Percentiles rank a stretch among this genome's conserved stretches.
These are phyloP conservation scores for Hyphopichia homilentoma DNA, from an alignment of 805 yeast species.

Conservation along the genomic window DNA sequence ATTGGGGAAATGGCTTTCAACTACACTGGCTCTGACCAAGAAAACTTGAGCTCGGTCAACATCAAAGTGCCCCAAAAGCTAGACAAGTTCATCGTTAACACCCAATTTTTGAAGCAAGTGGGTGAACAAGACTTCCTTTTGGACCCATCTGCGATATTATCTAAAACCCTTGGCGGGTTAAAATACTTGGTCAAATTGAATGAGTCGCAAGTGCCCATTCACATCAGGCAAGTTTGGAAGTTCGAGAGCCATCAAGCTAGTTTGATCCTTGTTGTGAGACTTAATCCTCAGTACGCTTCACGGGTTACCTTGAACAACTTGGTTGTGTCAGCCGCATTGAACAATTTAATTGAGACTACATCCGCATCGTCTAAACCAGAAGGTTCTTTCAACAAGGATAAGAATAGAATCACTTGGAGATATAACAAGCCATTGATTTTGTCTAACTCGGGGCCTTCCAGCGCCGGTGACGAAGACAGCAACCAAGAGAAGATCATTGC, in stretches of 20 bases:
- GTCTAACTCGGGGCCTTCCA: constrained; percentile 17
- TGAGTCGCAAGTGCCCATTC: constrained; percentile 54
- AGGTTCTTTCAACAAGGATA: constrained; percentile 86
- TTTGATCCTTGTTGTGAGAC: constrained; percentile 67
- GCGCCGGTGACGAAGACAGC: constrained; percentile 1
- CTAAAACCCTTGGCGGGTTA: constrained; percentile 74
- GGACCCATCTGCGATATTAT: constrained; percentile 48
- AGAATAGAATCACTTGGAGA: constrained; percentile 84
- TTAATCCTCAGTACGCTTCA: constrained; percentile 44
- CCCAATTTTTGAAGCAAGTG: constrained; percentile 26
- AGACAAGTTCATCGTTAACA: constrained; percentile 45
- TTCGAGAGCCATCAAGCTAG: constrained; percentile 82
- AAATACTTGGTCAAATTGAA: constrained; percentile 61
- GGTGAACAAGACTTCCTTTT: constrained; percentile 35
- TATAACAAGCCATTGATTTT: constrained; percentile 42
- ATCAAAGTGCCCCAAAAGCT: constrained; percentile 45
- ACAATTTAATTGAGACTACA: constrained; percentile 55
- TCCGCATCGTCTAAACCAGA: constrained; percentile 88
- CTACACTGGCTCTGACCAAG: constrained; percentile 35
- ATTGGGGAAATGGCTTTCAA: constrained; percentile 87
- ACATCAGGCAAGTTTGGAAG: constrained; percentile 83
- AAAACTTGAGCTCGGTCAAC: constrained; percentile 22
- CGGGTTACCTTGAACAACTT: constrained; percentile 52
- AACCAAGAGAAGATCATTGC: constrained; percentile 73
- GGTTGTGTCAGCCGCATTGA: constrained; percentile 56